A percentile compares a stretch with the other conserved stretches of the same genome.
Conservation (phyloP, 2,329 filamentous ascomycete genomes). For the Fusarium poae region DNA sequence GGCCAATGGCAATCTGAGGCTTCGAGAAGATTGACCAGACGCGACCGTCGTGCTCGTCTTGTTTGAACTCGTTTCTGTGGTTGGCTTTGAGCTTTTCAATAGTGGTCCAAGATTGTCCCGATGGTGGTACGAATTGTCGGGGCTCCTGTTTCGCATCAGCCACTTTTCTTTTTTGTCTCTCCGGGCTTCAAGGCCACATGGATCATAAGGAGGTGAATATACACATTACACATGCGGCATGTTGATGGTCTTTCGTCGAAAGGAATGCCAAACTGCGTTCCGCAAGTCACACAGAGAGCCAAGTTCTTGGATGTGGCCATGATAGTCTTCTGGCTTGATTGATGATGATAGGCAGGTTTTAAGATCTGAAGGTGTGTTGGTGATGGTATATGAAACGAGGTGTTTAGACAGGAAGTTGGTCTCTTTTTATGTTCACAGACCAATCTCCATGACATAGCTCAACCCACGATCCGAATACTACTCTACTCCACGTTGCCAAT, state of each 20-base stretch:
- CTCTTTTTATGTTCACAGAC: not conserved
- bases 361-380: not conserved
- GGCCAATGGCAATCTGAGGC: not conserved
- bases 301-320: not conserved
- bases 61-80: not conserved
- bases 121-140: not conserved
- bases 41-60: not conserved
- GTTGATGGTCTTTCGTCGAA: not conserved
- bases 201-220: not conserved
- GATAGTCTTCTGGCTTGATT: fast-evolving
- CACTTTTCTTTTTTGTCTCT: no score
- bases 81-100: not conserved
- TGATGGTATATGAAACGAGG: not conserved
- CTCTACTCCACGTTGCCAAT: fast-evolving
- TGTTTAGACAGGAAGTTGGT: not conserved
- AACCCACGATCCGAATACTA: not conserved
- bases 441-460: not conserved
- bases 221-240: conserved; percentile 2
- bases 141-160: not conserved
- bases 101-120: not conserved
- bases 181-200: not conserved
- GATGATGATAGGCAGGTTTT: not conserved
- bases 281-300: not conserved
- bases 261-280: not conserved
- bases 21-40: not conserved